Evolutionary conservation across 2,329 filamentous ascomycete species (phyloP), one percentile per base, ranked within the genome.

Genomic region (Penicillium sp.): DNA sequence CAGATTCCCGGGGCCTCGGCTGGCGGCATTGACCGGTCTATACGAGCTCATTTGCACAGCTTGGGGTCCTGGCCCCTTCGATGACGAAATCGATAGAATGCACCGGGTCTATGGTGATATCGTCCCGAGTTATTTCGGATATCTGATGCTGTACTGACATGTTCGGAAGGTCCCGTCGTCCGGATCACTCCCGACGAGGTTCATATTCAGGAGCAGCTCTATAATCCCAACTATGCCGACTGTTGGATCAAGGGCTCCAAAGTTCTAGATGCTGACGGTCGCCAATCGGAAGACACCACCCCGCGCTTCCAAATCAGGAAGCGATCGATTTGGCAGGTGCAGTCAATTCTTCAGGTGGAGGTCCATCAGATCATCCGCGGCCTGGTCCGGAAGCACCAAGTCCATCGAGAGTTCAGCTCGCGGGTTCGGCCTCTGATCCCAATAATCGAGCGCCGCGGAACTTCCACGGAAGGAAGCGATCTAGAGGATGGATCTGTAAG

Each of bases 181-280:
- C 68, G 68, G 45, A 70, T 70, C 26, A 70, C 62, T 3, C 68
- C 68, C 0, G 65, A 70, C 13, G 68, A 70, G 38, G 44, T 70
- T 0, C 68, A 70, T n/a, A 56, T 69, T 17, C 60, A 65, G 51
- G 67, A 70, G 24, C 62, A 63, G 24, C 56, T 61, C 24, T 47
- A 56, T 17, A 55, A 62, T 17, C 38, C 53, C 4, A 54, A 28
- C 10, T 37, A 59, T 40, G 61, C 59, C 17, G 64, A 70, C 45
- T 10, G 62, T 44, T 66, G 66, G 68, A 61, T 68, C 53, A 67
- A 68, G 47, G 66, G 63, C 33, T 60, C 53, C n/a, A 24, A 55
- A 15, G 33, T 30, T 12, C n/a, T 63, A 12, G 56, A 62, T 22
- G 19, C 56, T 19, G 42, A 53, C 12, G 56, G 56, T 42, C 40